Conservation (phyloP, 352 stramenopile species). For the Phytopythium kandeliae region DNA sequence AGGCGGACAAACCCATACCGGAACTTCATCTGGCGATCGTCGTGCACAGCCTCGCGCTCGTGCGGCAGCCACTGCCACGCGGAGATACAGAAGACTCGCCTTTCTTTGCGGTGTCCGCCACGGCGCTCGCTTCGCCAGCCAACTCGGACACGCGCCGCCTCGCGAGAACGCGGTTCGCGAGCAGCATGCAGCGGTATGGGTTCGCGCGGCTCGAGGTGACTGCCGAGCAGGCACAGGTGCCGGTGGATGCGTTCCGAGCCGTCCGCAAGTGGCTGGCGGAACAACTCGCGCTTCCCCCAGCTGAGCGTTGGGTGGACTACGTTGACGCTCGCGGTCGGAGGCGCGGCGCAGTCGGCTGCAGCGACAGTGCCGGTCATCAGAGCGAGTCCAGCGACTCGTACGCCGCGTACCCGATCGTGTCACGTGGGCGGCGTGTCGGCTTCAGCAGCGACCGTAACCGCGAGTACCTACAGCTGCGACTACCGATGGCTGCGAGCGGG, state of each 20-base stretch:
- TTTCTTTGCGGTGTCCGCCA: constrained; percentile 57
- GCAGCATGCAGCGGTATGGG: constrained; percentile 65
- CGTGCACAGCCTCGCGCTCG: constrained; percentile 47
- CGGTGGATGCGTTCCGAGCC: constrained; percentile 37
- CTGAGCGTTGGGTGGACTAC: constrained; percentile 61
- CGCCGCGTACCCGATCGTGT: constrained; percentile 37
- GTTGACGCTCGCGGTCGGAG: constrained; percentile 34
- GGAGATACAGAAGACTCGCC: constrained; percentile 48
- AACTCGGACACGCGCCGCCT: constrained; percentile 48
- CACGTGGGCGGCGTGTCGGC: constrained; percentile 61
- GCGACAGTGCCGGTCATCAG: constrained; percentile 5
- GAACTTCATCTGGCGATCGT: constrained; percentile 64
- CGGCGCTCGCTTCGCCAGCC: constrained; percentile 17
- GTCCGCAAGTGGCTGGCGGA: constrained; percentile 58
- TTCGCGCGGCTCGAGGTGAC: constrained; percentile 71
- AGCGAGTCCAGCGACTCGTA: neutral
- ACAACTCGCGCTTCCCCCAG: constrained; percentile 40
- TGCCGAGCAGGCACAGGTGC: constrained; percentile 51
- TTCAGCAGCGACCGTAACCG: constrained; percentile 68
- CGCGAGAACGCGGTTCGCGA: constrained; percentile 49
- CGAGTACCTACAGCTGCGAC: constrained; percentile 74
- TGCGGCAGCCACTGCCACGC: constrained; percentile 47
- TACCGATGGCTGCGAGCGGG: constrained; percentile 53
- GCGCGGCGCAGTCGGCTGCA: neutral
- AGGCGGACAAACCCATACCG: constrained; percentile 28